Percentiles rank a stretch among this genome's conserved stretches.
These are phyloP conservation scores for Lactifluus piperatus DNA, from an alignment of 768 basidiomycete species.

Conservation along the genomic window DNA sequence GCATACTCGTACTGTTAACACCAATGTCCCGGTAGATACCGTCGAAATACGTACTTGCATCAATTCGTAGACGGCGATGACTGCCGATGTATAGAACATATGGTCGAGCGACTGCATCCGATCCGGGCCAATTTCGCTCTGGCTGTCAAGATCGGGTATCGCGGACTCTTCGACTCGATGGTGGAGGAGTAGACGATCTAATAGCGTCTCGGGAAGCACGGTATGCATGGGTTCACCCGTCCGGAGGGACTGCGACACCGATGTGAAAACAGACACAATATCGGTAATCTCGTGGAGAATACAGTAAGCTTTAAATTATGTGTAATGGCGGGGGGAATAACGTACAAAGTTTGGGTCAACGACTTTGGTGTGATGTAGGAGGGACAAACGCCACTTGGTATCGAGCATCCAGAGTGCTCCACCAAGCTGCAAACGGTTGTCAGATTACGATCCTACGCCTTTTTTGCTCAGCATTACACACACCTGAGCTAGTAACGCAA, in stretches of 20 bases:
- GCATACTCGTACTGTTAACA: not conserved
- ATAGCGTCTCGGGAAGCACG: constrained; percentile 16
- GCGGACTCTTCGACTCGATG: not conserved
- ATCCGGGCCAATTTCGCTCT: constrained; percentile 2
- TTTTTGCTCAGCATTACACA: not conserved
- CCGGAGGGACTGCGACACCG: constrained; percentile 18
- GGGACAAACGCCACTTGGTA: constrained; percentile 31
- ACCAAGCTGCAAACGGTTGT: constrained; percentile 27
- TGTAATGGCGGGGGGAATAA: not conserved
- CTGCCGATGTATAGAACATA: constrained; percentile 15
- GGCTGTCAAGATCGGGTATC: not conserved
- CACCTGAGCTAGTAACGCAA: constrained; percentile 33
- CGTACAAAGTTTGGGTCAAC: constrained; percentile 48
- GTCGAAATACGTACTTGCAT: constrained; percentile 5
- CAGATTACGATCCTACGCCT: not conserved
- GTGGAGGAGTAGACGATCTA: constrained; percentile 13
- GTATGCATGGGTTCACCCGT: constrained; percentile 18
- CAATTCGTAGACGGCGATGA: constrained; percentile 11
- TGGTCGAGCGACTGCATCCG: constrained; percentile 10
- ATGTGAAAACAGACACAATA: constrained; percentile 32
- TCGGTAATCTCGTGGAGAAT: constrained; percentile 30
- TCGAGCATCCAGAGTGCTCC: constrained; percentile 38
- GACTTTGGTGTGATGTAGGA: constrained; percentile 38
- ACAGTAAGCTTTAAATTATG: not conserved
- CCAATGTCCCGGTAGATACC: not conserved